These are phyloP conservation scores for Aspergillus leporis DNA, from an alignment of 495 filamentous ascomycete species.

Conservation along the genomic window DNA sequence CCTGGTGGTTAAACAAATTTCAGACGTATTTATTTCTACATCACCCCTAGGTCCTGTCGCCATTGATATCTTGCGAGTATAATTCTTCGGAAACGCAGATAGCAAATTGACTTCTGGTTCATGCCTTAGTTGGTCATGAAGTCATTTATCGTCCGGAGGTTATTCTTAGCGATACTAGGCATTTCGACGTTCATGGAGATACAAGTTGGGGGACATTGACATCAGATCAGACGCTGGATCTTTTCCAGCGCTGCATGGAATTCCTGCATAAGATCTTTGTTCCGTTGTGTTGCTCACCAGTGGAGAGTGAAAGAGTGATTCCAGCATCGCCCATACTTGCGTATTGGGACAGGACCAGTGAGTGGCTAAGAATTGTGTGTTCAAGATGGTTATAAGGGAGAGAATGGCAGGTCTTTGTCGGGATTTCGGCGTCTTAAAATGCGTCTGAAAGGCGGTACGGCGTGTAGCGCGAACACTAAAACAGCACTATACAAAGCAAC, in stretches of 20 bases:
- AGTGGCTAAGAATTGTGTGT: too few relatives aligned
- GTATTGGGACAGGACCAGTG: too few relatives aligned
- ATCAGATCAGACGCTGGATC: slow-evolving; percentile 22
- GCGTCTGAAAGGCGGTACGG: too few relatives aligned
- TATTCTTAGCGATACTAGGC: slow-evolving; percentile 17
- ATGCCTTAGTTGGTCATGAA: slow-evolving; percentile 10
- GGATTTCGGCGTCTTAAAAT: too few relatives aligned
- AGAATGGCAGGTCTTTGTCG: too few relatives aligned
- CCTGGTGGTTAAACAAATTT: slow-evolving; percentile 16
- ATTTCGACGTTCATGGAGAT: slow-evolving; percentile 16
- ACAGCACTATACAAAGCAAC: too few relatives aligned
- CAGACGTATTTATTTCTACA: too few relatives aligned
- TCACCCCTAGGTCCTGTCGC: slow-evolving; percentile 14
- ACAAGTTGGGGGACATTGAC: slow-evolving; percentile 18
- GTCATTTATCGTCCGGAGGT: slow-evolving; percentile 14
- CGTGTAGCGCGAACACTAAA: too few relatives aligned
- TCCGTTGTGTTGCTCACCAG: slow-evolving; percentile 19
- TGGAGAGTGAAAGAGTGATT: background rate
- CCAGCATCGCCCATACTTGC: too few relatives aligned
- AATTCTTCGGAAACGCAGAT: slow-evolving; percentile 17
- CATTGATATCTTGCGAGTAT: slow-evolving; percentile 18
- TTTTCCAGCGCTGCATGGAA: slow-evolving; percentile 20
- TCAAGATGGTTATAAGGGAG: too few relatives aligned
- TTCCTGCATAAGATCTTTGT: slow-evolving; percentile 20
- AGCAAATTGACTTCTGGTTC: slow-evolving; percentile 24